phyloP scores from a whole-genome alignment of 2,329 filamentous ascomycete genomes.

The Fusarium aywerte region DNA sequence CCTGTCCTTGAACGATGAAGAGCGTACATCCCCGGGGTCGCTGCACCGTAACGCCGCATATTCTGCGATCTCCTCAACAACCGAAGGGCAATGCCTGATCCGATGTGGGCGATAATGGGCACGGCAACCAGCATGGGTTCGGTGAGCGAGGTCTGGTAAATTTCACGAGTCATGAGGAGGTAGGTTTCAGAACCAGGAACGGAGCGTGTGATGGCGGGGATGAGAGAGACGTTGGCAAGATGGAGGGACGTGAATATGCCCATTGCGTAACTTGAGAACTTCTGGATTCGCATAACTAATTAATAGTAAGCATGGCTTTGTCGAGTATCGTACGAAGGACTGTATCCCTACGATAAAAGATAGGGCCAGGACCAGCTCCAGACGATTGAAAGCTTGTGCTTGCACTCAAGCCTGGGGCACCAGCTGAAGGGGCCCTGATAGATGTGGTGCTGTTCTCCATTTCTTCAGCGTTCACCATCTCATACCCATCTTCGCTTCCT shows the following conservation, averaged over 20 bases:
- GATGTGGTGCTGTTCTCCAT: constrained; percentile 48
- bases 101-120: constrained; percentile 79
- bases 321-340: neutral
- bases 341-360: constrained; percentile 75
- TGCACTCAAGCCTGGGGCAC: constrained; percentile 68
- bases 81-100: constrained; percentile 80
- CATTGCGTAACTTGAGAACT: constrained; percentile 89
- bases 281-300: constrained; percentile 72
- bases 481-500: constrained; percentile 48
- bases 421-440: constrained; percentile 57
- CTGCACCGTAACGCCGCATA: constrained; percentile 78
- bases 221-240: constrained; percentile 82
- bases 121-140: constrained; percentile 83
- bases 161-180: constrained; percentile 88
- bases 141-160: constrained; percentile 85
- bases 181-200: constrained; percentile 82
- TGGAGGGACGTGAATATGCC: constrained; percentile 80
- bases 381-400: constrained; percentile 41
- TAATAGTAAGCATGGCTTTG: constrained; percentile 1
- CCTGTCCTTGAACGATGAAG: constrained; percentile 50
- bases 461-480: constrained; percentile 45
- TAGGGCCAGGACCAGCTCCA: constrained; percentile 67
- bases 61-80: constrained; percentile 78
- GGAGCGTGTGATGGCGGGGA: constrained; percentile 79
- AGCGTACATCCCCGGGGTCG: constrained; percentile 63